Base-by-base conservation (phyloP, 2,329 filamentous ascomycete genomes). In the Paecilomyces fulvus region DNA sequence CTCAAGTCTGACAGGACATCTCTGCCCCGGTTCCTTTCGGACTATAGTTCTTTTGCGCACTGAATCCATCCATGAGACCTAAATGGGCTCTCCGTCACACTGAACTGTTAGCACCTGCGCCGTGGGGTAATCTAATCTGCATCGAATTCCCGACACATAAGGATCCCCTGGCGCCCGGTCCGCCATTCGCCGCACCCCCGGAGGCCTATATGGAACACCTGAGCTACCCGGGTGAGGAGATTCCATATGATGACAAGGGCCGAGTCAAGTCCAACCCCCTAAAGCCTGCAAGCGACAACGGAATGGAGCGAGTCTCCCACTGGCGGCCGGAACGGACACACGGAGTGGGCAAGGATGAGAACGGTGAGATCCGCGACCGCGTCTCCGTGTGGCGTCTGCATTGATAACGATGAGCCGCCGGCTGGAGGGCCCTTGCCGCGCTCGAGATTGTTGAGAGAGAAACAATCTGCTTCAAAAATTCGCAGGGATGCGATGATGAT, bases 101-200 rank as follows among this genome's bases (percentile, higher is more conserved):
- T 3, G 71, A 80, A 55, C 73, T 86, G 7, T 76, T 86, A 10
- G 72, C 78, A 12, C 71, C 77, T 12, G 70, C 72, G 1, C 70
- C 69, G 2, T 59, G 58, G 1, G 82, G 82, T 5, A 73, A 75
- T 52, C 73, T 86, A 55, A 76, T 86, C 52, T 86, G 83, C 72
- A 80, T 95, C 59, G 90, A 95, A 69, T 95, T 88, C 69, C 90
- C 90, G 9, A 84, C 86, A 1, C 80, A 83, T 59, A 94, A 92
- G 69, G 79, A 83, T 48, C 80, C 86, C 9, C 77, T 77, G 10
- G 77, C 80, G 9, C 79, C 79, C 9, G 90, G 90, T 0, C 90
- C 90, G 11, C 90, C 90, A 1, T 92, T 83, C 79, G 83, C 85
- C 7, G 73, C 89, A 46, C 81, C 83, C 11, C 80, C 87, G 0